Conservation (phyloP, 176 grass and related monocot species). For the Chloris gayana region DNA sequence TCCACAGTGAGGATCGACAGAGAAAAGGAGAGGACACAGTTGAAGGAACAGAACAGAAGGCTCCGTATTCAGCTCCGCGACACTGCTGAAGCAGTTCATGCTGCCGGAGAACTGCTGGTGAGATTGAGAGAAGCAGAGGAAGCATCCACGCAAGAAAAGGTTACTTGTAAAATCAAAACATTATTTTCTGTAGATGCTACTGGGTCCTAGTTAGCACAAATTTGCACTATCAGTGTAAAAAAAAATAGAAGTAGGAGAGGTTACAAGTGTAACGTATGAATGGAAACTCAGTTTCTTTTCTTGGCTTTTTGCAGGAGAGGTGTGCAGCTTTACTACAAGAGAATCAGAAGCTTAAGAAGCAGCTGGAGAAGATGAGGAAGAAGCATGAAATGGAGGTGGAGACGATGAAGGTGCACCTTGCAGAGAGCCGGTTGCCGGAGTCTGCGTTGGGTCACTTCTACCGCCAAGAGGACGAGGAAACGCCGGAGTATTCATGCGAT, state of each 20-base stretch:
- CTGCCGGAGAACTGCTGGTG: conserved; percentile 91
- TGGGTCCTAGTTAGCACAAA: background rate
- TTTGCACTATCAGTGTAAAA: background rate
- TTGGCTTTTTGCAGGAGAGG: conserved; percentile 52
- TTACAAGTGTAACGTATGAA: background rate
- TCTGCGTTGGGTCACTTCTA: conserved; percentile 74
- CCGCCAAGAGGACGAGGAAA: conserved; percentile 40
- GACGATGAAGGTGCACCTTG: conserved; percentile 94
- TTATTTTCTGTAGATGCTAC: background rate
- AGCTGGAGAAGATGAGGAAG: conserved; percentile 85
- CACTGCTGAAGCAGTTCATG: conserved; percentile 95
- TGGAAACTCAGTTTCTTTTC: background rate
- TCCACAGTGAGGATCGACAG: conserved; percentile 88
- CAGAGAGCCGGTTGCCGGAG: conserved; percentile 85
- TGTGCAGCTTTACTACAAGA: conserved; percentile 57
- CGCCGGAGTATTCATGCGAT: conserved; percentile 21
- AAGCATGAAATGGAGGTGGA: conserved; percentile 84
- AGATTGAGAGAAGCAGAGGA: conserved; percentile 92
- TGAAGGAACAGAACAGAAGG: conserved; percentile 97
- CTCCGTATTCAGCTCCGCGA: conserved; percentile 92
- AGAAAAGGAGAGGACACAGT: conserved; percentile 77
- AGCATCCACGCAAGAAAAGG: conserved; percentile 67
- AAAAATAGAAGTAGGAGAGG: background rate
- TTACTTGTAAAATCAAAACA: conserved; percentile 15
- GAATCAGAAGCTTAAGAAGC: conserved; percentile 82